phyloP scores from a whole-genome alignment of 768 basidiomycete genomes.

The Rhizopogon vulgaris region DNA sequence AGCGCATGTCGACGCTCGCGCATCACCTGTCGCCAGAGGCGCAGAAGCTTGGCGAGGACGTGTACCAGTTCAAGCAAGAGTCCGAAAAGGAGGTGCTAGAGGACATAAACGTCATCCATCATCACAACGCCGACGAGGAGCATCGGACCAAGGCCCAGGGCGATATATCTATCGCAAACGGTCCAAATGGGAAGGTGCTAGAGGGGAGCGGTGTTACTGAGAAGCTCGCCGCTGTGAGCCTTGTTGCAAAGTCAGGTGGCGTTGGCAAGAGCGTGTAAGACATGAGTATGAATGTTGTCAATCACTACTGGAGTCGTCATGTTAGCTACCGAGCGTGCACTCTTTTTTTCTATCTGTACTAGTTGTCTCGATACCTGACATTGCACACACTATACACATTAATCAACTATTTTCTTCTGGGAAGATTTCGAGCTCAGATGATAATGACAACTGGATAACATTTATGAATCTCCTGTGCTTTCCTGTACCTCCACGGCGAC shows the following conservation, averaged over 20 bases:
- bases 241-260: slow-evolving; percentile 26
- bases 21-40: slow-evolving; percentile 35
- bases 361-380: neutral
- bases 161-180: slow-evolving; percentile 1
- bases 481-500: neutral
- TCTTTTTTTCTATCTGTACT: neutral
- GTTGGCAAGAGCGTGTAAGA: slow-evolving; percentile 10
- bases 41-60: slow-evolving; percentile 47
- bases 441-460: neutral
- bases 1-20: slow-evolving; percentile 61
- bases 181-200: neutral
- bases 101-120: slow-evolving; percentile 42
- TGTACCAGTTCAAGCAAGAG: slow-evolving; percentile 73
- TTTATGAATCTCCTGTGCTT: too few species aligned
- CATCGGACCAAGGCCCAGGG: neutral
- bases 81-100: slow-evolving; percentile 50
- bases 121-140: slow-evolving; percentile 30
- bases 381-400: neutral
- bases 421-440: too few species aligned
- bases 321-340: neutral
- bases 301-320: neutral
- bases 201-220: slow-evolving; percentile 22
- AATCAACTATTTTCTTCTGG: neutral
- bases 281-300: neutral
- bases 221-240: slow-evolving; percentile 19